Evolutionary conservation across 805 yeast species (phyloP).

Genomic region (Suhomyces pyralidae): DNA sequence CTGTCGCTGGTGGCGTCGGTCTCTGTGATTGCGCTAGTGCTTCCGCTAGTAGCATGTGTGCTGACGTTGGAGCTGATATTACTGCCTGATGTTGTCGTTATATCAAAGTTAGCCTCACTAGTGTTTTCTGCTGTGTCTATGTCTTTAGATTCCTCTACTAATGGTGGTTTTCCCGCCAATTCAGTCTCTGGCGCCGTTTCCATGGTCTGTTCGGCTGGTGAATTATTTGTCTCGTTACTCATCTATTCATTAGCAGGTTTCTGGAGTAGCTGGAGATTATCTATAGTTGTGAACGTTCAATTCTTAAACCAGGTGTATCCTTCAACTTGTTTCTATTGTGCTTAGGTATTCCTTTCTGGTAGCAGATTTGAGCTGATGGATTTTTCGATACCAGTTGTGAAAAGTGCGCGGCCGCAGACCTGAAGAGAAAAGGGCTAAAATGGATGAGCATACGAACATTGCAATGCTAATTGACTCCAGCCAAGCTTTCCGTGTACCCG

Average conservation of each 20-base stretch:
- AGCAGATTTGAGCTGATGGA: not conserved
- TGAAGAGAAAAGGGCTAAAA: not conserved
- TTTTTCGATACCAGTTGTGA: not conserved
- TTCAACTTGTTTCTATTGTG: not conserved
- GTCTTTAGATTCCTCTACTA: not conserved
- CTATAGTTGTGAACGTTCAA: too few species aligned
- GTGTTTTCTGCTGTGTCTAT: not conserved
- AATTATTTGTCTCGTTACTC: not conserved
- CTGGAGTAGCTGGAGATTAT: not conserved
- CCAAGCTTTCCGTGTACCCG: too few species aligned
- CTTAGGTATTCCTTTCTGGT: not conserved
- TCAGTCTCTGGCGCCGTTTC: not conserved
- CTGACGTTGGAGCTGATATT: not conserved
- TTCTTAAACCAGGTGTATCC: too few species aligned
- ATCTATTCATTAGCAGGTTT: not conserved
- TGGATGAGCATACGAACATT: not conserved
- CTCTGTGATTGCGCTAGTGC: not conserved
- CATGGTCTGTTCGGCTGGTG: not conserved
- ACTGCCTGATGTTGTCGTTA: not conserved
- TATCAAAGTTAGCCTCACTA: not conserved
- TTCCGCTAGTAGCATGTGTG: not conserved
- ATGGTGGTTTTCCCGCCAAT: not conserved
- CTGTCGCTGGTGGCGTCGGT: not conserved
- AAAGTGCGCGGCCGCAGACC: not conserved
- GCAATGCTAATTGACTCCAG: too few species aligned